Conservation (phyloP, 1,139 yeast genomes). For the Zygoascus sp. region DNA sequence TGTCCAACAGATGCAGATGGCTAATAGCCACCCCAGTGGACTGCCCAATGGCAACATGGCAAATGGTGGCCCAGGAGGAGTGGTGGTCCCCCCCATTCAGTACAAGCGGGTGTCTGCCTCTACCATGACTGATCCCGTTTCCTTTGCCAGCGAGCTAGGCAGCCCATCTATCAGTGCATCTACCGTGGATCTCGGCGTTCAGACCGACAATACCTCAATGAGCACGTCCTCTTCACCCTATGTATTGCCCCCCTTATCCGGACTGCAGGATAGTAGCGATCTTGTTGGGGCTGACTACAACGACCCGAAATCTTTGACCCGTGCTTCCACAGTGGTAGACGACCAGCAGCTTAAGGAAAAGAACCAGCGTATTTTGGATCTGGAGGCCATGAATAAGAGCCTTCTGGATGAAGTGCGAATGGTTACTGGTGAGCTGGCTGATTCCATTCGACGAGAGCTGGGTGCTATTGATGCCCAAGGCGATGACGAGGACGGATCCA, state of each 20-base stretch:
- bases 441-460: conserved; percentile 36
- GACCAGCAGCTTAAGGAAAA: conserved; percentile 8
- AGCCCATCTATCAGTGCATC: conserved; percentile 8
- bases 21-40: background rate
- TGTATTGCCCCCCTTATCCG: conserved; percentile 6
- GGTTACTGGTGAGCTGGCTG: conserved; percentile 38
- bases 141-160: background rate
- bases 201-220: conserved; percentile 9
- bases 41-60: background rate
- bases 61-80: background rate
- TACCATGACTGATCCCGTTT: conserved; percentile 24
- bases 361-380: conserved; percentile 11
- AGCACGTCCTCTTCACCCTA: conserved; percentile 9
- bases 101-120: conserved; percentile 21
- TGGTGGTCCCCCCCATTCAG: background rate
- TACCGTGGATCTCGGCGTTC: conserved; percentile 12
- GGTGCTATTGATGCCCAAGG: conserved; percentile 19
- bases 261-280: background rate
- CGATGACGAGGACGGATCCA: conserved; percentile 3
- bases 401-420: conserved; percentile 34
- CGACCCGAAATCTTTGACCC: conserved; percentile 3
- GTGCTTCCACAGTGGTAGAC: conserved; percentile 1
- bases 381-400: conserved; percentile 22
- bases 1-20: conserved; percentile 3
- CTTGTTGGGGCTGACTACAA: background rate